Evolutionary conservation across 768 basidiomycete genomes (phyloP), one percentile per base, ranked within the genome.

Genomic region (Hypholoma sublateritium): DNA sequence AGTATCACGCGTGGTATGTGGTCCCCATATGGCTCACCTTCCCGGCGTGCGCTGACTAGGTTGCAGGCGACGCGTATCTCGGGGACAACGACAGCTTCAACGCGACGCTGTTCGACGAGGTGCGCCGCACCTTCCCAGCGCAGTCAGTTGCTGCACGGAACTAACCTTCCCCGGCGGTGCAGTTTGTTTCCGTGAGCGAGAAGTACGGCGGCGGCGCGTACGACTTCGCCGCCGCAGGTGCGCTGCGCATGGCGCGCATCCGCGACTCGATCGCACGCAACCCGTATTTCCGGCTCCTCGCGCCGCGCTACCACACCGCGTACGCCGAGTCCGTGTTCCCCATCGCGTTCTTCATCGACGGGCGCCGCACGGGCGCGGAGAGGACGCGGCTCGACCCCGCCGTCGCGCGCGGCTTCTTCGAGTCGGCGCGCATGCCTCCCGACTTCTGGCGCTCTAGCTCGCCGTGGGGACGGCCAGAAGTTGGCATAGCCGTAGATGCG

Each of bases 261-360:
- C 65, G 62, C 39, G 62, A 68, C 19, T 68, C 67, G 21, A 68
- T 63, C 22, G 59, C 64, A 11, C 63, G 58, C 16, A 68, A 68
- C 51, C 67, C 67, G 4, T 36, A 60, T 11, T 68, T 67, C 44
- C 56, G 60, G 17, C 54, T 65, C 17, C 41, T 65, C n/a, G 62
- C 64, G 3, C 66, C 66, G 39, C 64, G 66, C 5, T 65, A 59
- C 32, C 64, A 56, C 37, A 65, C 64, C n/a, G 62, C 61, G 2
- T 67, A 59, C 21, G 64, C 66, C 3, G 66, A 67, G 41, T 51
- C 24, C 13, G 12, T 53, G 32, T 53, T 53, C 42, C 53, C 53
- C 12, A 25, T 53, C 14, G 32, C 53, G 25, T 67, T 68, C 47
- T 68, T 68, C 22, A 53, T 68, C 21, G 67, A 68, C 14, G 65